phyloP scores from a whole-genome alignment of 371 early-diverging fungal genomes.

The Mucor racemosus region DNA sequence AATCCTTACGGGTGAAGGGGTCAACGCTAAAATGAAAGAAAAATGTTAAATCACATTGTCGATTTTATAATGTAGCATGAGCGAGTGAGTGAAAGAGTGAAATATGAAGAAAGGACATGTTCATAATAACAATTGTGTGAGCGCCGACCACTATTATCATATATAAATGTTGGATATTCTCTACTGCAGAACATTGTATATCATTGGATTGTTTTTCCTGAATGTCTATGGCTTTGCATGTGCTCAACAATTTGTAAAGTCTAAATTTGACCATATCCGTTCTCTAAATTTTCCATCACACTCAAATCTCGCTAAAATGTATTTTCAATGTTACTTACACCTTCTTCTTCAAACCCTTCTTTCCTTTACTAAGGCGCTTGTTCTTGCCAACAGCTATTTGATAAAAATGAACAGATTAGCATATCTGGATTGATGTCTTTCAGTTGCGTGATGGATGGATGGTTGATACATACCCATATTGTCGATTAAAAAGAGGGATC shows the following conservation, averaged over 20 bases:
- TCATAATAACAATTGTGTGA: background rate
- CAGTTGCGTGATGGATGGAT: slow-evolving; percentile 16
- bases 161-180: background rate
- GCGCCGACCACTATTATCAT: too few relatives aligned
- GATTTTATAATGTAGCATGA: background rate
- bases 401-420: background rate
- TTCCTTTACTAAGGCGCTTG: slow-evolving; percentile 95
- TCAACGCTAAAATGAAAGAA: slow-evolving; percentile 67
- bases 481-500: slow-evolving; percentile 32
- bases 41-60: background rate
- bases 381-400: slow-evolving; percentile 91
- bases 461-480: slow-evolving; percentile 26
- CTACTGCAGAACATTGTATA: too few relatives aligned
- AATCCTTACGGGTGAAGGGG: slow-evolving; percentile 98
- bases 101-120: background rate
- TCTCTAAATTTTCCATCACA: background rate
- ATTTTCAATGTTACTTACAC: slow-evolving; percentile 67
- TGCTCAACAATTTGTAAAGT: background rate
- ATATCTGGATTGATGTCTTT: background rate
- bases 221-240: too few relatives aligned
- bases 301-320: background rate
- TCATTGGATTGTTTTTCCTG: too few relatives aligned
- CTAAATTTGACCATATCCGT: background rate
- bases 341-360: slow-evolving; percentile 98
- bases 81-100: background rate